A percentile compares a stretch with the other conserved stretches of the same genome.
Conservation (phyloP, 768 basidiomycete species). For the Psilocybe tampanensis region DNA sequence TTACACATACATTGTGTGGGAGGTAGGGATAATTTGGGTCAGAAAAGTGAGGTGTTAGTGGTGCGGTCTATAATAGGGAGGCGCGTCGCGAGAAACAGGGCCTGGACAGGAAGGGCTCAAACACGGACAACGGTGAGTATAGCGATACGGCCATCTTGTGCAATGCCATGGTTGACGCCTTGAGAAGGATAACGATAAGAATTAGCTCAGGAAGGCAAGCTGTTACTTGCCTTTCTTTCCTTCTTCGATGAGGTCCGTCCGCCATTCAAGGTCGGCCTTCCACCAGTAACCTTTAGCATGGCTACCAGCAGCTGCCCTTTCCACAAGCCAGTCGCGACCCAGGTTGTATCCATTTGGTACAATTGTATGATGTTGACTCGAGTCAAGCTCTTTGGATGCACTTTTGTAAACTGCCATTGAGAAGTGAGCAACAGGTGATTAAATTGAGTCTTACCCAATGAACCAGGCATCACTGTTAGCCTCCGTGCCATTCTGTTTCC, state of each 20-base stretch:
- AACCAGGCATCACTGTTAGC: conserved; percentile 85
- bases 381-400: conserved; percentile 51
- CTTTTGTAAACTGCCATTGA: conserved; percentile 32
- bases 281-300: conserved; percentile 70
- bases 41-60: not conserved
- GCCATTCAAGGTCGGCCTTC: conserved; percentile 79
- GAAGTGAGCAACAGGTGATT: not conserved
- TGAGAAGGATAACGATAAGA: not conserved
- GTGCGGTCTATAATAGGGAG: not conserved
- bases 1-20: not conserved
- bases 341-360: conserved; percentile 78
- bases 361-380: conserved; percentile 68
- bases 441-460: conserved; percentile 59
- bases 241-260: conserved; percentile 64
- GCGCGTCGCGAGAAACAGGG: not conserved
- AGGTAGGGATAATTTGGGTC: too few relatives aligned
- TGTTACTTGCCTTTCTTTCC: conserved; percentile 67
- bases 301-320: conserved; percentile 60
- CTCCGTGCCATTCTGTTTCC: conserved; percentile 82
- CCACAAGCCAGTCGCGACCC: conserved; percentile 79
- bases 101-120: conserved; percentile 8
- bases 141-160: conserved; percentile 82
- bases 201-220: not conserved
- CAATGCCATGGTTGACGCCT: conserved; percentile 84
- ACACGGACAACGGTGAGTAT: conserved; percentile 65